Evolutionary conservation across 371 early-diverging fungal genomes (phyloP), one percentile per base, ranked within the genome.

Genomic region (Umbelopsis sp.): DNA sequence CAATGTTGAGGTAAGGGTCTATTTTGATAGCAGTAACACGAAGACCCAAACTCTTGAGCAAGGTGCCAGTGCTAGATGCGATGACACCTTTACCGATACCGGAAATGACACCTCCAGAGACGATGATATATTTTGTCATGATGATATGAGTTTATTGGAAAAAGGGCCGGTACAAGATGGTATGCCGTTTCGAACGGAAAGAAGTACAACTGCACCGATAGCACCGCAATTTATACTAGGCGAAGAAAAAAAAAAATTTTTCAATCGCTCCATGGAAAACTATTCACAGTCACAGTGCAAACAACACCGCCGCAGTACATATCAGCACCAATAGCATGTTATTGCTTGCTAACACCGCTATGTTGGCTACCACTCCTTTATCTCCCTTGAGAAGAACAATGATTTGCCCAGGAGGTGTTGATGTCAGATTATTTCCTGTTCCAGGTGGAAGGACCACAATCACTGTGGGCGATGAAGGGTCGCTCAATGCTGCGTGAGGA

Each of bases 11-110:
- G 82, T 99, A 99, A 25, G 99, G 99, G 80, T 99, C 99, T 73
- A 99, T 99, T 85, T 99, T 99, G 88, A 99, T 97, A 70, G 97
- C 93, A 57, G 99, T 98, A 24, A 99, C 99, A 52, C 88, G 86
- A 71, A 97, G 86, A 24, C 99, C 99, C 70, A 92, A 84, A 25
- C 96, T 93, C 85, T 97, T 95, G 70, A 99, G 89, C 63, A 99
- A 84, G 48, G 95, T 86, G 67, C 99, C 99, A 20, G 99, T 96
- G 52, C 96, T 96, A 53, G 97, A 96, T 46, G 99, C 97, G 79
- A 99, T 96, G 66, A 98, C 96, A 64, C 99, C 99, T 86, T 99
- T 99, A 73, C 99, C 99, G 74, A 99, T 97, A 62, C 99, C 99
- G 65, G 97, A 97, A 76, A 99, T 97, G 69, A 98, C 98, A 81